These are phyloP conservation scores for Ceratocystis variospora DNA, from an alignment of 2,329 filamentous ascomycete species.

Conservation along the genomic window DNA sequence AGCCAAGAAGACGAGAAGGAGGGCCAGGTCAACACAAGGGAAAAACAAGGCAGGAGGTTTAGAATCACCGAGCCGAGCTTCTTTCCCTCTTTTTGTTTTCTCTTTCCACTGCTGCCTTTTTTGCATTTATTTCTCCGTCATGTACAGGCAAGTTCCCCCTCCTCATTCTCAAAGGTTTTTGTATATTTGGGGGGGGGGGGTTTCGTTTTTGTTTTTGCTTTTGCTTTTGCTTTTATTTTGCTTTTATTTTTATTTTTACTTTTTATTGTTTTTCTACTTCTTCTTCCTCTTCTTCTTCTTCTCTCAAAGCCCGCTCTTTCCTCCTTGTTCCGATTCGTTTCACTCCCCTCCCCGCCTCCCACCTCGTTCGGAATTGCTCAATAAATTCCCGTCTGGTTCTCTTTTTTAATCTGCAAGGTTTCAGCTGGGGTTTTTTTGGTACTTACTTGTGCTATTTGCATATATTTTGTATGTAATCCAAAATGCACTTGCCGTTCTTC, in stretches of 20 bases:
- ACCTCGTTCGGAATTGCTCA: not conserved
- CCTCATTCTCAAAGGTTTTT: not conserved
- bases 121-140: not conserved
- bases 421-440: not conserved
- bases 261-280: no score
- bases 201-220: not conserved
- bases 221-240: no score
- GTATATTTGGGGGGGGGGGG: no score
- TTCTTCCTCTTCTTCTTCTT: not conserved
- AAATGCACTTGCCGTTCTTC: not conserved
- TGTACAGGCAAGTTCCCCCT: not conserved
- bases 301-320: not conserved
- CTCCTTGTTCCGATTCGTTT: not conserved
- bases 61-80: slow-evolving; percentile 1
- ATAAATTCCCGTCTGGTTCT: not conserved
- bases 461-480: not conserved
- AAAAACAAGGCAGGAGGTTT: not conserved
- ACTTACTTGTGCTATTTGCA: not conserved
- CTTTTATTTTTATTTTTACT: not conserved
- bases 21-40: not conserved
- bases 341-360: not conserved
- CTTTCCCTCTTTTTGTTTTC: not conserved
- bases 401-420: not conserved
- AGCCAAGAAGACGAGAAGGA: not conserved
- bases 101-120: not conserved